Conservation (phyloP, 805 yeast genomes). For the Ogataea henricii region DNA sequence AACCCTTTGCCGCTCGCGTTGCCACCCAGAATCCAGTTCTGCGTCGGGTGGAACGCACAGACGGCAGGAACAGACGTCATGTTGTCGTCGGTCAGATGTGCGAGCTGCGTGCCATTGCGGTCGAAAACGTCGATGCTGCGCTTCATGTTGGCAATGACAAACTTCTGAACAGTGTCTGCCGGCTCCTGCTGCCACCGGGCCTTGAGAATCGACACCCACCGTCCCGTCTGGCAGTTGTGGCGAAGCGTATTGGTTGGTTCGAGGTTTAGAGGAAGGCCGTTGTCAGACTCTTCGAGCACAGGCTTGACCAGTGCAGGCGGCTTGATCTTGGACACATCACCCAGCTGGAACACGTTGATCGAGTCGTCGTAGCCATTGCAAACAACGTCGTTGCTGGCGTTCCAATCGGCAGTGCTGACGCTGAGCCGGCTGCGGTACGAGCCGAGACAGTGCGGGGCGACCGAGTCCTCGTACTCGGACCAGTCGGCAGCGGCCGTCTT, state of each 20-base stretch:
- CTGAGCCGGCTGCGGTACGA: conserved; percentile 74
- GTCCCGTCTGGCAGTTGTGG: conserved; percentile 95
- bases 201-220: conserved; percentile 93
- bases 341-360: conserved; percentile 67
- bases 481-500: conserved; percentile 48
- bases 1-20: conserved; percentile 91
- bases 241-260: conserved; percentile 64
- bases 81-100: conserved; percentile 58
- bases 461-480: conserved; percentile 54
- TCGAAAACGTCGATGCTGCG: conserved; percentile 81
- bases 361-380: conserved; percentile 94
- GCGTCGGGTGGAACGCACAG: conserved; percentile 74
- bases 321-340: conserved; percentile 30
- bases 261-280: conserved; percentile 42
- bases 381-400: conserved; percentile 64
- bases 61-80: conserved; percentile 96
- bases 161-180: conserved; percentile 70
- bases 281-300: conserved; percentile 17
- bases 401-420: conserved; percentile 85
- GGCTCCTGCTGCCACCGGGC: conserved; percentile 84
- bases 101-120: conserved; percentile 73
- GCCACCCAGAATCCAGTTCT: conserved; percentile 92
- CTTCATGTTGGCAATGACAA: conserved; percentile 93
- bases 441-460: conserved; percentile 56
- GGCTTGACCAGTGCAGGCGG: conserved; percentile 20